Conservation (phyloP, 768 basidiomycete species). For the Ramaria sp. region DNA sequence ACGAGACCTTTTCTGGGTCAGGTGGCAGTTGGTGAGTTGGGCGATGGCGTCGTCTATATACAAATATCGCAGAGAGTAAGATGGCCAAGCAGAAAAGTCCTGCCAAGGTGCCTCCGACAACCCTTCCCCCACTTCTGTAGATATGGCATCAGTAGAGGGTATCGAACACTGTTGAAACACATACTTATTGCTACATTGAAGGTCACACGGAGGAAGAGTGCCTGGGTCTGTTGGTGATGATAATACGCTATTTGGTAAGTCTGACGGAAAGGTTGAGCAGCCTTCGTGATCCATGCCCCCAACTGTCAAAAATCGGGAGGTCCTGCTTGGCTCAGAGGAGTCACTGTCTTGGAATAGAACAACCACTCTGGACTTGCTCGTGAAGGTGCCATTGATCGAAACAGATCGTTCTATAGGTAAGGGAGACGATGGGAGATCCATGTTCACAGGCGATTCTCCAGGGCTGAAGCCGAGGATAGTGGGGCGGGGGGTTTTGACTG, state of each 20-base stretch:
- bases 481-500: not conserved
- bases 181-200: not conserved
- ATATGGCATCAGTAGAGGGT: not conserved
- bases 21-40: too few species aligned
- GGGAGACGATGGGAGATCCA: not conserved
- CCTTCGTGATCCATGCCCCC: not conserved
- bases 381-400: not conserved
- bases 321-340: not conserved
- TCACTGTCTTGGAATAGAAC: not conserved
- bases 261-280: not conserved
- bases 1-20: not conserved
- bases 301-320: not conserved
- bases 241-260: not conserved
- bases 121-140: not conserved
- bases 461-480: slow-evolving; percentile 5
- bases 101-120: not conserved
- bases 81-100: not conserved
- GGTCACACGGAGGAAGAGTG: too few species aligned
- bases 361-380: slow-evolving; percentile 7
- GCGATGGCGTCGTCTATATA: not conserved
- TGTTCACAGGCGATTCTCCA: not conserved
- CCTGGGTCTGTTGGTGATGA: too few species aligned
- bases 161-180: not conserved
- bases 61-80: not conserved
- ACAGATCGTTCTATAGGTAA: not conserved